Evolutionary conservation across 148 eudicot genomes (phyloP).

Genomic region (Chenopodium berlandieri): DNA sequence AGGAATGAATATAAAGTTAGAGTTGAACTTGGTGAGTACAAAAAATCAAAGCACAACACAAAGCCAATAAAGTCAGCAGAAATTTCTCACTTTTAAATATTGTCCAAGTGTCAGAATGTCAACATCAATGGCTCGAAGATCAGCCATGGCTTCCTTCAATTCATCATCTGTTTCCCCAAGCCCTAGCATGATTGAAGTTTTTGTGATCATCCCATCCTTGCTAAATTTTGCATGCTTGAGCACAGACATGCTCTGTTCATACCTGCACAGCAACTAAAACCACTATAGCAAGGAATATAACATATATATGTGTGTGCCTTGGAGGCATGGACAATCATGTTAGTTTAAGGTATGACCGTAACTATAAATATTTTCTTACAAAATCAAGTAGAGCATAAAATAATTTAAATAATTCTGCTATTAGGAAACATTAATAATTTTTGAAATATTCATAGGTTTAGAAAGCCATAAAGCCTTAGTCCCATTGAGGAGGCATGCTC

Average conservation of each 20-base stretch:
- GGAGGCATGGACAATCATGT: background rate
- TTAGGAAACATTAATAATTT: too few species aligned
- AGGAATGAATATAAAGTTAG: background rate
- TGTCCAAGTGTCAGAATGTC: slow-evolving; percentile 93
- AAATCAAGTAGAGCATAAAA: too few species aligned
- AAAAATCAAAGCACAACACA: too few species aligned
- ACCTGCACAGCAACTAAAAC: slow-evolving; percentile 40
- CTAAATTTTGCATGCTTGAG: slow-evolving; percentile 75
- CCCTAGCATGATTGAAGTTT: slow-evolving; percentile 90
- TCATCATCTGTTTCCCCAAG: slow-evolving; percentile 95
- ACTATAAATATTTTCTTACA: too few species aligned
- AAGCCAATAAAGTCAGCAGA: background rate
- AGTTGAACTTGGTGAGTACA: background rate
- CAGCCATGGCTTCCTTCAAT: slow-evolving; percentile 73
- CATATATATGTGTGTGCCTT: background rate
- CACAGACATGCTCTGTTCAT: slow-evolving; percentile 83
- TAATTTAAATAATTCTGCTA: too few species aligned
- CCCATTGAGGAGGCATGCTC: too few species aligned
- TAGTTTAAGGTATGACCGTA: background rate
- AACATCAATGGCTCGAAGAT: slow-evolving; percentile 80
- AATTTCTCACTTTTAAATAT: slow-evolving; percentile 64
- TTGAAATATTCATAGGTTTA: too few species aligned
- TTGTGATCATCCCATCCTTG: slow-evolving; percentile 90
- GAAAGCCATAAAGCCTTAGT: too few species aligned
- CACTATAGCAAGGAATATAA: background rate